Conservation (phyloP, 1,284 basidiomycete species). For the Irpex sp. region DNA sequence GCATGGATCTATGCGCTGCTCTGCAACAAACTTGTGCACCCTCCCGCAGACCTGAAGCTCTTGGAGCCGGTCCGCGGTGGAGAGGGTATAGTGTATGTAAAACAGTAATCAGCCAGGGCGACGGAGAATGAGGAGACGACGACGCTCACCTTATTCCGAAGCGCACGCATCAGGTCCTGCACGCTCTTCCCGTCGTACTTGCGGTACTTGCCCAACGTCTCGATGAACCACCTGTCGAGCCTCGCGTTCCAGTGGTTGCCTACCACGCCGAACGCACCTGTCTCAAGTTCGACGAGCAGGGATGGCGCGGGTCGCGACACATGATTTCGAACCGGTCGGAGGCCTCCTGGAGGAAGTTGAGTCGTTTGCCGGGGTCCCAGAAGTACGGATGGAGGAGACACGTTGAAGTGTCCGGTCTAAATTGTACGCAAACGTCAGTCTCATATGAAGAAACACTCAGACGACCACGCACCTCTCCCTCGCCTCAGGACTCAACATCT, state of each 20-base stretch:
- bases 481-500: conserved; percentile 78
- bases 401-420: conserved; percentile 82
- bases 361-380: conserved; percentile 85
- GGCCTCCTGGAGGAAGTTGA: conserved; percentile 94
- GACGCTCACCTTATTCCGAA: conserved; percentile 86
- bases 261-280: conserved; percentile 62
- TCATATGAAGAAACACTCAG: background rate
- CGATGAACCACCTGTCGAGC: conserved; percentile 87
- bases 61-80: too few relatives aligned
- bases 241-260: conserved; percentile 86
- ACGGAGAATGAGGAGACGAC: background rate
- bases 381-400: conserved; percentile 95
- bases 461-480: conserved; percentile 55
- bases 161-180: conserved; percentile 87
- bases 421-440: background rate
- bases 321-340: conserved; percentile 98
- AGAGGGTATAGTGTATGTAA: too few relatives aligned
- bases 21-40: too few relatives aligned
- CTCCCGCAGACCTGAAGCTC: too few relatives aligned
- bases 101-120: too few relatives aligned
- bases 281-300: conserved; percentile 76
- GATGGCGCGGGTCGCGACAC: conserved; percentile 86
- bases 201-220: conserved; percentile 94
- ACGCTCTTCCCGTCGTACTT: conserved; percentile 93
- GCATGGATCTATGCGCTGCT: too few relatives aligned